Percentiles rank a stretch among this genome's conserved stretches.
phyloP scores from a whole-genome alignment of 2,329 filamentous ascomycete species.

The Colletotrichum salicis region DNA sequence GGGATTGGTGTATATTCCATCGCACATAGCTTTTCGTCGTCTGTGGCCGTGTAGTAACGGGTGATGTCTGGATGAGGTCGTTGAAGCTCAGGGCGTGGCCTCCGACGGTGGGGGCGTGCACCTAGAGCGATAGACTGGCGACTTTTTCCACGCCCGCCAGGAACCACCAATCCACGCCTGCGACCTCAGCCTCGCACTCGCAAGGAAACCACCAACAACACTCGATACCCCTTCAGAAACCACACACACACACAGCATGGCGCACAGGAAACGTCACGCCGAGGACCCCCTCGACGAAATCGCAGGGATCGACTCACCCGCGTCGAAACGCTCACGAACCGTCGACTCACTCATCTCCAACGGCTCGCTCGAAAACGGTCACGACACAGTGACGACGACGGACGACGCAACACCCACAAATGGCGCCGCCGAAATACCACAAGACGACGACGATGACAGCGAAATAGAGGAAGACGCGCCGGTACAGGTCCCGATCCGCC shows the following conservation, averaged over 20 bases:
- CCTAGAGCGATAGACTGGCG: constrained; percentile 12
- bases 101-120: constrained; percentile 14
- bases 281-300: constrained; percentile 70
- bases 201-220: background rate
- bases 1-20: too few species aligned
- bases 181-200: background rate
- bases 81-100: constrained; percentile 27
- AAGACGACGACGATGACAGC: constrained; percentile 49
- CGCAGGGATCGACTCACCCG: constrained; percentile 64
- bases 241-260: constrained; percentile 12
- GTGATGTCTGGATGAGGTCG: background rate
- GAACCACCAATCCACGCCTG: background rate
- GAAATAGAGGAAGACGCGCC: constrained; percentile 53
- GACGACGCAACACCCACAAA: constrained; percentile 37
- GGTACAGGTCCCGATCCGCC: constrained; percentile 66
- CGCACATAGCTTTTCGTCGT: background rate
- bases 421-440: constrained; percentile 35
- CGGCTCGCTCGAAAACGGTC: constrained; percentile 47
- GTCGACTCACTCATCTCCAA: constrained; percentile 52
- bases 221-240: too few species aligned
- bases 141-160: constrained; percentile 26
- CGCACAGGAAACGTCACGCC: constrained; percentile 63
- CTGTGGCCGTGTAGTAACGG: background rate
- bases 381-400: constrained; percentile 27
- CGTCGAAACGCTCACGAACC: constrained; percentile 67